Base-by-base conservation (phyloP, 106 monocot species). In the Narthecium ossifragum region DNA sequence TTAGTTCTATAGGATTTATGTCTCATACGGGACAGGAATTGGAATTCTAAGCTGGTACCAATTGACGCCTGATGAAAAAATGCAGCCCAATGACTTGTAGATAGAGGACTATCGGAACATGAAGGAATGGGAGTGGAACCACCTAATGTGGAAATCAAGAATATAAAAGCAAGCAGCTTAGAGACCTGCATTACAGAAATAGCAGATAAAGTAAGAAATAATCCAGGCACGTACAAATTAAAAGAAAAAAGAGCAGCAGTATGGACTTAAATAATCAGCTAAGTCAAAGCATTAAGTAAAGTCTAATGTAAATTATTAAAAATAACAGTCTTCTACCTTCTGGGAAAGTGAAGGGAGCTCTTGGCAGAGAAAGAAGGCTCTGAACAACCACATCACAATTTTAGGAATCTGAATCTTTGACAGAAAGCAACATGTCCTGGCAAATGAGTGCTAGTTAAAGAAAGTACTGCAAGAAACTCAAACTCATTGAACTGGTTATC, bases 11-110 rank as follows among this genome's bases (percentile, higher is more conserved):
- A 33, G 31, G 37, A 23, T 25, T 51, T 62, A 49, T 70, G 70
- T 71, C 60, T 60, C 6, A 77, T 1, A 47, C 45, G 46, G 18
- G 79, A 66, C 65, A 73, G 34, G 34, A 77, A 77, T 12, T 72
- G 60, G 39, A 45, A 62, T 48, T 85, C 66, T 12, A 85, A 30
- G 70, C 54, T 66, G 43, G 78, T 70, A 58, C 93, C 81, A 49
- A 93, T 53, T 37, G 93, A 93, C 18, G 82, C 77, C 83, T 93
- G 93, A 75, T 93, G 93, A 43, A 93, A 93, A 64, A 72, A 93
- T 39, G 88, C 73, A 72, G 85, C 85, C 89, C 89, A 93, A 46
- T 93, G 89, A 57, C 57, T 66, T 29, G 69, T 43, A 56, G 89
- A 82, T n/a, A 85, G 75, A 51, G 74, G 61, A 9, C 63, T 64